These are phyloP conservation scores for Tulasnella sp. DNA, from an alignment of 768 basidiomycete species.

Conservation along the genomic window DNA sequence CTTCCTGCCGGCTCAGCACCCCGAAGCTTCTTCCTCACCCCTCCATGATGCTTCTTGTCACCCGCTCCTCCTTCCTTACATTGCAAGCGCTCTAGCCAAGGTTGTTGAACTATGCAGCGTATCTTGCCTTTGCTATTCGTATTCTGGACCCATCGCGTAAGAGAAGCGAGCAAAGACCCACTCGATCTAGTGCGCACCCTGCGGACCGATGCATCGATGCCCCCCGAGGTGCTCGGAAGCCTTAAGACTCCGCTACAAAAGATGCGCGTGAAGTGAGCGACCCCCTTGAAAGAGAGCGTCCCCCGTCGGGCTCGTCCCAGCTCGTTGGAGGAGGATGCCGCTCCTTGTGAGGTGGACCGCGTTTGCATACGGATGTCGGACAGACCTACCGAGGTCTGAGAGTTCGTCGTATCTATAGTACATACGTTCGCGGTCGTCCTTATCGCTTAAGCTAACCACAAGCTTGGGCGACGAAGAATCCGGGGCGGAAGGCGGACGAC, in stretches of 20 bases:
- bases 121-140: background rate
- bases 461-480: background rate
- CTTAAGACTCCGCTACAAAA: background rate
- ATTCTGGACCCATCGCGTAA: slow-evolving; percentile 14
- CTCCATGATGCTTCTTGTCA: background rate
- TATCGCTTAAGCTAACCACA: background rate
- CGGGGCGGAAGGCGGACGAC: background rate
- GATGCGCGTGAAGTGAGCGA: background rate
- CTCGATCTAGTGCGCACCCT: background rate
- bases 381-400: background rate
- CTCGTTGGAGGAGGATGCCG: background rate
- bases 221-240: background rate
- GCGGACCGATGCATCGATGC: background rate
- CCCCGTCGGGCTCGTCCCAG: background rate
- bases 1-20: slow-evolving; percentile 6
- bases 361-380: background rate
- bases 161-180: background rate
- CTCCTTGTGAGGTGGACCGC: background rate
- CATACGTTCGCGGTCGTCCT: background rate
- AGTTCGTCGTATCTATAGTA: background rate
- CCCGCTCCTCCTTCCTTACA: background rate
- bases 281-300: background rate
- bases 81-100: slow-evolving; percentile 9
- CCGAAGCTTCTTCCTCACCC: background rate
- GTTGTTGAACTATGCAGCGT: background rate